These are phyloP conservation scores for Scleroderma bovista DNA, from an alignment of 768 basidiomycete species.

Conservation along the genomic window DNA sequence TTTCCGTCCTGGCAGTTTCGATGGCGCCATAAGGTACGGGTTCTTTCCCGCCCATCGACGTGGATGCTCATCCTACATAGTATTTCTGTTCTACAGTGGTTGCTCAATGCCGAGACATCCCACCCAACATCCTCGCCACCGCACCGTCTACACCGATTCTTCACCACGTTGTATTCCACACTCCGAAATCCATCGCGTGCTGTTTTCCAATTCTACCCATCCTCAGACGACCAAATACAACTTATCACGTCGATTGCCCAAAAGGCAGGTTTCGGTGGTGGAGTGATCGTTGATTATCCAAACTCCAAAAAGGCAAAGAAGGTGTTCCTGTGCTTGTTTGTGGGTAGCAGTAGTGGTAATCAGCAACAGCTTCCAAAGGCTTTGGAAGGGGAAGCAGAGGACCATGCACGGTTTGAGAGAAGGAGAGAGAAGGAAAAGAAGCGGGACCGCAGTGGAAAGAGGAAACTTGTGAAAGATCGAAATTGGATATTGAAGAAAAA, in stretches of 20 bases:
- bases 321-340: slow-evolving; percentile 89
- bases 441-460: slow-evolving; percentile 58
- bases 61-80: slow-evolving; percentile 36
- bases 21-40: slow-evolving; percentile 89
- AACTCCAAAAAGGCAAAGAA: slow-evolving; percentile 95
- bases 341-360: slow-evolving; percentile 66
- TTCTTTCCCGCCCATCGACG: neutral
- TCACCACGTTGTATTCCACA: slow-evolving; percentile 85
- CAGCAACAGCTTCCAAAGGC: slow-evolving; percentile 72
- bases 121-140: slow-evolving; percentile 86
- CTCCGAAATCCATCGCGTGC: slow-evolving; percentile 83
- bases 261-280: slow-evolving; percentile 94
- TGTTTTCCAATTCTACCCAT: slow-evolving; percentile 92
- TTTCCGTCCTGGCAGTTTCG: slow-evolving; percentile 94
- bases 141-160: slow-evolving; percentile 81
- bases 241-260: slow-evolving; percentile 91
- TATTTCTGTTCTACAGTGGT: slow-evolving; percentile 98
- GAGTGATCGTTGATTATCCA: slow-evolving; percentile 94
- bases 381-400: slow-evolving; percentile 63
- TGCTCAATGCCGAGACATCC: slow-evolving; percentile 93
- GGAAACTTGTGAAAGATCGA: slow-evolving; percentile 66
- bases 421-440: slow-evolving; percentile 63
- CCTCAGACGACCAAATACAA: slow-evolving; percentile 94
- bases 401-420: slow-evolving; percentile 66
- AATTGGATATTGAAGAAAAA: slow-evolving; percentile 98